Evolutionary conservation across 192 early-diverging fungal species (phyloP).

Genomic region (Coemansia javaensis): DNA sequence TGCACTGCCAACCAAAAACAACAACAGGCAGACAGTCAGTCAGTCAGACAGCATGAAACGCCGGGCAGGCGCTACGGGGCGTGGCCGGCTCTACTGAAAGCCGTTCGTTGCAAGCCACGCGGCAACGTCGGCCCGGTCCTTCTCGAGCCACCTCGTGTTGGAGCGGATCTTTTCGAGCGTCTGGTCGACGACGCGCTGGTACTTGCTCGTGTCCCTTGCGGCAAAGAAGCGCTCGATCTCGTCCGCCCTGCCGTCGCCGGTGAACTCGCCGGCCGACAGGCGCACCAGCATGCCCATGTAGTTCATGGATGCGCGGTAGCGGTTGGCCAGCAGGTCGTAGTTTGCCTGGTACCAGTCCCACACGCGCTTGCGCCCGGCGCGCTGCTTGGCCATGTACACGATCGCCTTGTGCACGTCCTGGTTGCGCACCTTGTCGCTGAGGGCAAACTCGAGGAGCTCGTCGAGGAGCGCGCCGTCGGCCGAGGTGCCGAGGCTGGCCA

Average conservation of each 20-base stretch:
- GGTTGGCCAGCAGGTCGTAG: conserved; percentile 54
- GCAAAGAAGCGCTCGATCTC: conserved; percentile 58
- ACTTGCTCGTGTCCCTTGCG: conserved; percentile 49
- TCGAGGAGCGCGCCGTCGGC: conserved; percentile 55
- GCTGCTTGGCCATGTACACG: conserved; percentile 53
- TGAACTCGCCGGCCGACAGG: conserved; percentile 60
- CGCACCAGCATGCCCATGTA: conserved; percentile 64
- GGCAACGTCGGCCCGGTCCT: conserved; percentile 35
- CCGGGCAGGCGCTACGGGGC: too few relatives aligned
- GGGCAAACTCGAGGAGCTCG: conserved; percentile 57
- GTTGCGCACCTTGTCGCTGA: conserved; percentile 63
- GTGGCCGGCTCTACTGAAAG: conserved; percentile 4
- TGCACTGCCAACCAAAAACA: too few relatives aligned
- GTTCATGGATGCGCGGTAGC: conserved; percentile 62
- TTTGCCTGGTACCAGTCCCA: conserved; percentile 66
- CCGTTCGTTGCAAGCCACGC: conserved; percentile 36
- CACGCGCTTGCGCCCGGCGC: conserved; percentile 52
- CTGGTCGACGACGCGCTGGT: conserved; percentile 64
- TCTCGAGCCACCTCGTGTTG: conserved; percentile 49
- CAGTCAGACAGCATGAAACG: too few relatives aligned
- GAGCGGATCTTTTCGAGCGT: conserved; percentile 63
- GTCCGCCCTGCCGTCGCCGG: conserved; percentile 52
- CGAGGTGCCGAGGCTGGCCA: conserved; percentile 57
- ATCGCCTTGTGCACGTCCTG: conserved; percentile 61
- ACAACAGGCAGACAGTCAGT: too few relatives aligned